Percentiles rank a stretch among this genome's conserved stretches.
phyloP scores from a whole-genome alignment of 2,329 filamentous ascomycete genomes.

The Lecanicillium sp. region DNA sequence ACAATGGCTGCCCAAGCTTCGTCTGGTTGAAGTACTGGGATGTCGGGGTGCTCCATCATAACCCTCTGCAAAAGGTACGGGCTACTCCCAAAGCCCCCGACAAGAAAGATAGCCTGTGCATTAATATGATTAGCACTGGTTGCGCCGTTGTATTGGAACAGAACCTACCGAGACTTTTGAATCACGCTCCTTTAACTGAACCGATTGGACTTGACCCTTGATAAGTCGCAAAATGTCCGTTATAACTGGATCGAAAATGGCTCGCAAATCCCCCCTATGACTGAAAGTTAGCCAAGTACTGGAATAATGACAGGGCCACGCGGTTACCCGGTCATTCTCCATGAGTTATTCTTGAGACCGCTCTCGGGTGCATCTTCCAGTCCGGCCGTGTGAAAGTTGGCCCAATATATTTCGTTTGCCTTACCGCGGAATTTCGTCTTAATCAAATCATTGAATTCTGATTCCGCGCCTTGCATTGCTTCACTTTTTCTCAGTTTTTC shows the following conservation, averaged over 20 bases:
- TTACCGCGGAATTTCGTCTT: constrained; percentile 13
- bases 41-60: constrained; percentile 13
- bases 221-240: constrained; percentile 13
- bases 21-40: constrained; percentile 23
- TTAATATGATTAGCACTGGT: too few species aligned
- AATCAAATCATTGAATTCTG: constrained; percentile 13
- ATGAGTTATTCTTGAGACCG: constrained; percentile 9
- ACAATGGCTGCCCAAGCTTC: constrained; percentile 18
- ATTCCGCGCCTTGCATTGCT: constrained; percentile 9
- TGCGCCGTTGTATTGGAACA: too few species aligned
- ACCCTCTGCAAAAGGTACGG: constrained; percentile 25
- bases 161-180: background rate
- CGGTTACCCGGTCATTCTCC: constrained; percentile 13
- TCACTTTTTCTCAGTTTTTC: constrained; percentile 4
- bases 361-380: constrained; percentile 11
- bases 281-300: background rate
- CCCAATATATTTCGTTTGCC: constrained; percentile 8
- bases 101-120: constrained; percentile 26
- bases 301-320: background rate
- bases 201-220: constrained; percentile 11
- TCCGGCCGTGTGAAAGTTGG: constrained; percentile 14
- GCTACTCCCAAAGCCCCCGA: constrained; percentile 29
- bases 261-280: background rate
- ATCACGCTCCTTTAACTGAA: constrained; percentile 8
- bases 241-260: constrained; percentile 14